A percentile compares a stretch with the other conserved stretches of the same genome.
phyloP scores from a whole-genome alignment of 23 red algal genomes.

The Gracilaria domingensis region DNA sequence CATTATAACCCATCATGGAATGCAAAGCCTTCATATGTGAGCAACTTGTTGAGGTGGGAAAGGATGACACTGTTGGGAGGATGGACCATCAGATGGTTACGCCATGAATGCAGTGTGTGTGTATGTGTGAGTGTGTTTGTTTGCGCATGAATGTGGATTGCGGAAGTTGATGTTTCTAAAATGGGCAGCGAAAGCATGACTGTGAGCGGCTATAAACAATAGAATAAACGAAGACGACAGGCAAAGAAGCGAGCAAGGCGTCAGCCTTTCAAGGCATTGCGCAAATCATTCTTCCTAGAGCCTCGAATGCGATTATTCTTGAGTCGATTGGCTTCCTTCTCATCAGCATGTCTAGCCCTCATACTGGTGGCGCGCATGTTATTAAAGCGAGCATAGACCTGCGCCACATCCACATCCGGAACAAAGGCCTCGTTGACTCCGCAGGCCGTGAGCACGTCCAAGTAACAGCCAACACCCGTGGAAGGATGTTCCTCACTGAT shows the following conservation, averaged over 20 bases:
- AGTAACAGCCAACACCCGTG: constrained; percentile 63
- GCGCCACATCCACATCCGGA: constrained; percentile 62
- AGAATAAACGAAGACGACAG: not conserved
- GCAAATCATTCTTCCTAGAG: constrained; percentile 37
- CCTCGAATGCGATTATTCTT: constrained; percentile 3
- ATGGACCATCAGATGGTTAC: too few species aligned
- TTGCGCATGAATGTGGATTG: not conserved
- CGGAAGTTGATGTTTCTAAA: not conserved
- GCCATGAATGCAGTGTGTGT: too few species aligned
- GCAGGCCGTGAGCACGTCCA: constrained; percentile 61
- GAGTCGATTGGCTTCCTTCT: constrained; percentile 47
- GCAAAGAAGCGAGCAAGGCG: not conserved
- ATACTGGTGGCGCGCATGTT: constrained; percentile 44
- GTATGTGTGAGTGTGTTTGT: too few species aligned
- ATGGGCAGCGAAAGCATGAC: not conserved
- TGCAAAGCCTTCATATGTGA: too few species aligned
- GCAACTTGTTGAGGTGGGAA: too few species aligned
- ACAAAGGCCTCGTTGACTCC: constrained; percentile 70
- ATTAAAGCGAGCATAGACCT: constrained; percentile 52
- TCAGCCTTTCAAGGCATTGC: constrained; percentile 48
- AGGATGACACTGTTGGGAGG: too few species aligned
- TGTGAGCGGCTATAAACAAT: not conserved
- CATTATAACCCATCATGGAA: too few species aligned
- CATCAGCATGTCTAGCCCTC: constrained; percentile 41
- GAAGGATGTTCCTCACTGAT: constrained; percentile 34